Conservation (phyloP, 345 rosid species). For the Nephelium lappaceum region DNA sequence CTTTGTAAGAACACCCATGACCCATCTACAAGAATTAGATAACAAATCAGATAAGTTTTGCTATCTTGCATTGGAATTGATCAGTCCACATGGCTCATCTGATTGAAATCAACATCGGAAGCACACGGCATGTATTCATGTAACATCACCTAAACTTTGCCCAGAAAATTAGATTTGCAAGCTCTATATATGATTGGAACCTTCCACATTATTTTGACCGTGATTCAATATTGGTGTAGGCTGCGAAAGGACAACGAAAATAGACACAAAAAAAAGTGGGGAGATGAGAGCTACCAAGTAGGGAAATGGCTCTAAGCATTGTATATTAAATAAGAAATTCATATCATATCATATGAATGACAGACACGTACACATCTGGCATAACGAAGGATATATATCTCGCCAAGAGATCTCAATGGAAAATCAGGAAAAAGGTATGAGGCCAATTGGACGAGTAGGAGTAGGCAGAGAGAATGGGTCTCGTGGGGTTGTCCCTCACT, state of each 20-base stretch:
- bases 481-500: constrained; percentile 40
- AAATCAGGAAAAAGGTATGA: background rate
- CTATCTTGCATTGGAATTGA: background rate
- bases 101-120: background rate
- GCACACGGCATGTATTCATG: background rate
- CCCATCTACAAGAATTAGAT: background rate
- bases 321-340: too few species aligned
- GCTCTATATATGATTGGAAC: background rate
- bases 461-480: background rate
- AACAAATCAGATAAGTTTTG: background rate
- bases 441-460: background rate
- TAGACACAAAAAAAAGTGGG: too few species aligned
- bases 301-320: too few species aligned
- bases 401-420: background rate
- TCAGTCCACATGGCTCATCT: background rate
- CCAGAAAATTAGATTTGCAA: background rate
- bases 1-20: background rate
- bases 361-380: too few species aligned
- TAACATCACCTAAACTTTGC: background rate
- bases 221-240: background rate
- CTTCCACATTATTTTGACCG: background rate
- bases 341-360: too few species aligned
- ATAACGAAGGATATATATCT: background rate
- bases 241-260: too few species aligned
- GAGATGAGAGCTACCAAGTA: too few species aligned